These are phyloP conservation scores for Penicillium odoratum DNA, from an alignment of 495 filamentous ascomycete genomes.

Conservation along the genomic window DNA sequence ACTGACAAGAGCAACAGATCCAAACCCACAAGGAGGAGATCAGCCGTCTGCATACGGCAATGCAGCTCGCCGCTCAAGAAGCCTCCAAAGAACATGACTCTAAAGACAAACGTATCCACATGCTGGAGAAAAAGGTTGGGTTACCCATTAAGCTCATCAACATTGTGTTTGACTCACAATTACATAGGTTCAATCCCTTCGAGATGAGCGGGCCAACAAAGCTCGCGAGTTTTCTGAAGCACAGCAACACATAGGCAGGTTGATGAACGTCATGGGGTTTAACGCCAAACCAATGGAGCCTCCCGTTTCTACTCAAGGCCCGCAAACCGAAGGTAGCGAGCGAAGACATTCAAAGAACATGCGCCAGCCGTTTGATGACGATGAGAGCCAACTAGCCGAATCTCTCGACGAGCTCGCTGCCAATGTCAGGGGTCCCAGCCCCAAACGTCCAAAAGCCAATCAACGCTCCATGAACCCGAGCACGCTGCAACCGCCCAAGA, in stretches of 20 bases:
- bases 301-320: not conserved
- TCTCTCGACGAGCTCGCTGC: slow-evolving; percentile 26
- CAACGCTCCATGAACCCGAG: slow-evolving; percentile 2
- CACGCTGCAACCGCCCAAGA: not conserved
- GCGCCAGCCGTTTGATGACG: slow-evolving; percentile 13
- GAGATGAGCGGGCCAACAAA: slow-evolving; percentile 42
- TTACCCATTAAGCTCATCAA: not conserved
- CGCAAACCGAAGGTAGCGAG: not conserved
- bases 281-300: slow-evolving; percentile 26
- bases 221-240: slow-evolving; percentile 51
- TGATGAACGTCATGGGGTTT: slow-evolving; percentile 51
- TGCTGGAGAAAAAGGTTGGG: slow-evolving; percentile 45
- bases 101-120: slow-evolving; percentile 36
- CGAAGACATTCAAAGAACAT: not conserved
- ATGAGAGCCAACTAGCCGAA: slow-evolving; percentile 21
- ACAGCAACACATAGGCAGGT: slow-evolving; percentile 47
- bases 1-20: slow-evolving; percentile 18
- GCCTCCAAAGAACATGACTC: slow-evolving; percentile 34
- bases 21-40: slow-evolving; percentile 28
- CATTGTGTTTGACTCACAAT: not conserved
- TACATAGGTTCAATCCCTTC: slow-evolving; percentile 40
- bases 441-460: slow-evolving; percentile 35
- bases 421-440: slow-evolving; percentile 21
- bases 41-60: slow-evolving; percentile 22
- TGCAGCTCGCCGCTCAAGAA: slow-evolving; percentile 27